Evolutionary conservation across 768 basidiomycete species (phyloP).

Genomic region (Mrakia hoshinonis): DNA sequence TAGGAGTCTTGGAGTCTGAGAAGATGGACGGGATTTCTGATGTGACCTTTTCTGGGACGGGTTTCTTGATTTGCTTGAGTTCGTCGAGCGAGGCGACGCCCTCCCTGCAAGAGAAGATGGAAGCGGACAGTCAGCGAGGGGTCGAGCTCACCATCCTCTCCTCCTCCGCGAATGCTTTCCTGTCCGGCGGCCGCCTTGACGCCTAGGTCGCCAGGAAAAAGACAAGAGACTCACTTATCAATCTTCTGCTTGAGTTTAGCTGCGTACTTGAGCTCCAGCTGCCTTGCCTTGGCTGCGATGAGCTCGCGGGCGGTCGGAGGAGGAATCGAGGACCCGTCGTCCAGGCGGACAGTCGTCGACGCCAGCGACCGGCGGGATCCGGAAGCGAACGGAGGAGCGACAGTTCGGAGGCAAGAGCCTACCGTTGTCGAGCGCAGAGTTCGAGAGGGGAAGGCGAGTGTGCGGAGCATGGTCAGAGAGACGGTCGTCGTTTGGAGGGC

Average conservation of each 20-base stretch:
- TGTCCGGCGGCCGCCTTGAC: no score
- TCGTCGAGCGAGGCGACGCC: conserved; percentile 44
- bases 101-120: conserved; percentile 38
- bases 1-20: conserved; percentile 27
- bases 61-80: conserved; percentile 40
- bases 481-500: no score
- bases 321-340: not conserved
- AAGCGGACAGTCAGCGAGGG: not conserved
- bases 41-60: not conserved
- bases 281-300: conserved; percentile 23
- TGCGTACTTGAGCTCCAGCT: conserved; percentile 47
- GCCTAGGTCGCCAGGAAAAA: no score
- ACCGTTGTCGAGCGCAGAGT: no score
- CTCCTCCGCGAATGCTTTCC: conserved; percentile 9
- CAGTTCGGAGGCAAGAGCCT: no score
- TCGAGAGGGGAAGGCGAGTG: no score
- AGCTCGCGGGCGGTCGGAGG: conserved; percentile 5
- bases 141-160: not conserved
- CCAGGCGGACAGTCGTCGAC: no score
- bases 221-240: conserved; percentile 50
- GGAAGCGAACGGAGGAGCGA: no score
- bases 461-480: no score
- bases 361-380: no score
- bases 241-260: conserved; percentile 60
- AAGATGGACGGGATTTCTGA: conserved; percentile 33